Evolutionary conservation across 805 yeast species (phyloP), one percentile per base, ranked within the genome.

Genomic region (Naumovozyma dairenensis): DNA sequence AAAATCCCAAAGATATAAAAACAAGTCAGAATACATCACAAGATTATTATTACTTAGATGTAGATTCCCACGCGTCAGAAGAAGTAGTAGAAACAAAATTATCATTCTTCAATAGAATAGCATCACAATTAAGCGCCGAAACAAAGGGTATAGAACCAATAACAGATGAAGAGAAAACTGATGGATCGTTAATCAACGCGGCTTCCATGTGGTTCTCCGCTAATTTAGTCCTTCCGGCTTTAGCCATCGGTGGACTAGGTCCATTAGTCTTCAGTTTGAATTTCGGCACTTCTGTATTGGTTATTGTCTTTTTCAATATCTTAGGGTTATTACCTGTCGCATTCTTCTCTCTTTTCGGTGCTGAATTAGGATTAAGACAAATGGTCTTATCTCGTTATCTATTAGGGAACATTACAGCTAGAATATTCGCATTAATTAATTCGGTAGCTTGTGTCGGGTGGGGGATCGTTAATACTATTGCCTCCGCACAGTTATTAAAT

Each of bases 161-260:
- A 36, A 74, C 82, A 6, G 94, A 80, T 40, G 81, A 77, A 29
- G 89, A 83, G 57, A 78, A 83, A 55, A 68, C 71, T 29, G 84
- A 78, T 41, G 69, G 68, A 29, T 75, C 82, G 24, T 53, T 80
- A 39, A 64, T 72, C 62, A 72, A 71, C 44, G 81, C 92, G 20
- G 84, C 85, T 29, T 67, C 87, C 32, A 81, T 86, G 89, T 86
- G 95, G 94, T 69, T 80, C 48, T 80, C 93, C 6, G 93, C 94
- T 24, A 85, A 86, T 60, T 66, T 83, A 70, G 94, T 83, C 36
- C 72, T 86, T 51, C 85, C 95, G 15, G 74, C 95, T 13, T 75
- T 72, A 48, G 67, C 94, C 6, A 63, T 84, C 31, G 96, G 96
- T 57, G 80, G 72, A 42, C 57, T 79, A 28, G 82, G 83, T 21